Conservation (phyloP, 2,329 filamentous ascomycete species). For the Penicillium sp. region DNA sequence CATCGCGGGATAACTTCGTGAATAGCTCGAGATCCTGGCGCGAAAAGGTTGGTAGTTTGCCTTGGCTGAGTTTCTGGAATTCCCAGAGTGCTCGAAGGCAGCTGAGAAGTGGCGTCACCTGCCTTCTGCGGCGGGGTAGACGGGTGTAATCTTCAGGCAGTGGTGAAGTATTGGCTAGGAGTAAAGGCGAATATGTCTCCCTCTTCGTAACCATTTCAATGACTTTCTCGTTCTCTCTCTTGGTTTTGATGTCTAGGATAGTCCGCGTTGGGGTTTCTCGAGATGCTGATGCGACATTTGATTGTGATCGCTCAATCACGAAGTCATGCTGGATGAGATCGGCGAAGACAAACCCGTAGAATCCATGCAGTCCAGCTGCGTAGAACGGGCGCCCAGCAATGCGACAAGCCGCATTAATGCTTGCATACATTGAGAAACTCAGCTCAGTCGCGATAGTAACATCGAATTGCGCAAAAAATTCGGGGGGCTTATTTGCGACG, state of each 20-base stretch:
- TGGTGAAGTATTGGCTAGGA: constrained; percentile 79
- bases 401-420: constrained; percentile 85
- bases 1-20: constrained; percentile 75
- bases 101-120: constrained; percentile 82
- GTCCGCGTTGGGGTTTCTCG: constrained; percentile 78
- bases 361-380: constrained; percentile 81
- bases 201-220: constrained; percentile 90
- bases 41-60: constrained; percentile 60
- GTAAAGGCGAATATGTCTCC: constrained; percentile 86
- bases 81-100: constrained; percentile 91
- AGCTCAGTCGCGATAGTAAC: constrained; percentile 90
- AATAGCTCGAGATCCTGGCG: constrained; percentile 74
- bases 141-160: constrained; percentile 74
- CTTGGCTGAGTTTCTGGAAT: constrained; percentile 67
- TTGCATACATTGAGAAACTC: constrained; percentile 72
- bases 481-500: constrained; percentile 69
- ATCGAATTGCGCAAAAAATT: constrained; percentile 80
- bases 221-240: constrained; percentile 71
- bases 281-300: constrained; percentile 69
- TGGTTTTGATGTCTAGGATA: constrained; percentile 73
- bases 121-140: constrained; percentile 68
- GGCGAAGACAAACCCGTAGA: constrained; percentile 94
- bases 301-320: constrained; percentile 81
- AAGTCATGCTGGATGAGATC: constrained; percentile 92
- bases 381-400: constrained; percentile 83